Base-by-base conservation (phyloP, 2,329 filamentous ascomycete genomes). In the Ophiocordyceps camponoti-rufipedis region DNA sequence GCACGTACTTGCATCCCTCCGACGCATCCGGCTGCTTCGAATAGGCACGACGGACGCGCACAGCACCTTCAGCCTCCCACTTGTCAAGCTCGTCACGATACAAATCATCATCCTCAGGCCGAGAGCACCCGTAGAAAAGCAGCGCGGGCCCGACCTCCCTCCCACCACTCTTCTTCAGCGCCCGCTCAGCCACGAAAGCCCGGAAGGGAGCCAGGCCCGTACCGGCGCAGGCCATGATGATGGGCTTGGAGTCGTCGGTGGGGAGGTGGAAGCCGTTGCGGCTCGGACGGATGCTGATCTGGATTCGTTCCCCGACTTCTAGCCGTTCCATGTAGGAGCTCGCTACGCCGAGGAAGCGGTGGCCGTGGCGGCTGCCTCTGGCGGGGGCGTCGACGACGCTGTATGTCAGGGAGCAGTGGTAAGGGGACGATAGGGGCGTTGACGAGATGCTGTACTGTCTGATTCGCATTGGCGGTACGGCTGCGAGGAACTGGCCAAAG, bases 401-500 rank as follows among this genome's bases (percentile, higher is more conserved):
- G 62, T 82, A 86, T 4, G 81, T 86, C 28, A 88, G 68, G 0
- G 79, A 78, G 44, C 73, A 71, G 47, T 67, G 67, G 11, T 62
- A 64, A 0, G 73, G 66, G 49, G 79, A 70, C 49, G 65, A 67
- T 0, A 85, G 66, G 0, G 82, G 80, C 0, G 82, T 85, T 0
- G 82, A 86, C 0, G 82, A 86, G 55, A 88, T 85, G 31, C 78
- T 84, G 53, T 87, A 87, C 58, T 85, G 80, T n/a, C 82, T 73
- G 38, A 84, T 70, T 28, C 82, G 77, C 78, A 91, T 84, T 0
- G 83, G 80, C 2, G 82, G 81, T 1, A 87, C 71, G 69, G 86
- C 80, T 32, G 70, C 68, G 8, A 91, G 67, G 63, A 82, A 89
- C 16, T 74, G 63, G 4, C 71, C 71, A 23, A 91, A 70, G 0